A percentile compares a stretch with the other conserved stretches of the same genome.
Evolutionary conservation across 345 rosid genomes (phyloP).

Genomic region (Erysimum cheiranthoides): DNA sequence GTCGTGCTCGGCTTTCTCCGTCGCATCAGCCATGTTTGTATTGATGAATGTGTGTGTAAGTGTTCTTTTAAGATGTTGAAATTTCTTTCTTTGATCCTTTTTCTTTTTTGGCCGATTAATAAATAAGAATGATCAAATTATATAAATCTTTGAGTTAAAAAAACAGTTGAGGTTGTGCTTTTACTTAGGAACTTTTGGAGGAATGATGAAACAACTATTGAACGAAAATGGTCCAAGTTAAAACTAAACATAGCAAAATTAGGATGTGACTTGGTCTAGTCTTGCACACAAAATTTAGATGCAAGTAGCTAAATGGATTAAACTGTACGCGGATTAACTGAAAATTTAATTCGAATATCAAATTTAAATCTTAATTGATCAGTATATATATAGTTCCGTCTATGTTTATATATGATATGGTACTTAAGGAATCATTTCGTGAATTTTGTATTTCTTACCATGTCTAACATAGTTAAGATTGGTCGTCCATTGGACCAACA

Average conservation of each 20-base stretch:
- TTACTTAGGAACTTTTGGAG: conserved; percentile 41
- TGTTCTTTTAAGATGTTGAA: conserved; percentile 1
- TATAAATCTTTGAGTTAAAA: conserved; percentile 29
- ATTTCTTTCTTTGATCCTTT: background rate
- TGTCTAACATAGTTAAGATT: background rate
- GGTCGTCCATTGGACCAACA: background rate
- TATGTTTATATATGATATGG: background rate
- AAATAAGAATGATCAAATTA: background rate
- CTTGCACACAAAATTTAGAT: conserved; percentile 16
- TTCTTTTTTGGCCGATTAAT: background rate
- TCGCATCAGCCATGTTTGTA: conserved; percentile 58
- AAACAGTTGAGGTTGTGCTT: conserved; percentile 35
- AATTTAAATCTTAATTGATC: background rate
- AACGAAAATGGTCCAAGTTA: conserved; percentile 17
- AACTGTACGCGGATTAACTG: background rate
- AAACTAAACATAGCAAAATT: conserved; percentile 30
- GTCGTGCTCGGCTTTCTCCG: conserved; percentile 60
- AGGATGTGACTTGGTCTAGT: conserved; percentile 34
- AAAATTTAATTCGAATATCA: background rate
- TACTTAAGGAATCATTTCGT: no score
- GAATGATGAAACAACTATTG: conserved; percentile 27
- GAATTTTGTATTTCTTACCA: background rate
- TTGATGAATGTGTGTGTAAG: conserved; percentile 1
- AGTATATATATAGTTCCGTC: background rate
- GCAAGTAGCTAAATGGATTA: conserved; percentile 16